phyloP scores from a whole-genome alignment of 176 grass and related monocot genomes.

The Oropetium thomaeum region DNA sequence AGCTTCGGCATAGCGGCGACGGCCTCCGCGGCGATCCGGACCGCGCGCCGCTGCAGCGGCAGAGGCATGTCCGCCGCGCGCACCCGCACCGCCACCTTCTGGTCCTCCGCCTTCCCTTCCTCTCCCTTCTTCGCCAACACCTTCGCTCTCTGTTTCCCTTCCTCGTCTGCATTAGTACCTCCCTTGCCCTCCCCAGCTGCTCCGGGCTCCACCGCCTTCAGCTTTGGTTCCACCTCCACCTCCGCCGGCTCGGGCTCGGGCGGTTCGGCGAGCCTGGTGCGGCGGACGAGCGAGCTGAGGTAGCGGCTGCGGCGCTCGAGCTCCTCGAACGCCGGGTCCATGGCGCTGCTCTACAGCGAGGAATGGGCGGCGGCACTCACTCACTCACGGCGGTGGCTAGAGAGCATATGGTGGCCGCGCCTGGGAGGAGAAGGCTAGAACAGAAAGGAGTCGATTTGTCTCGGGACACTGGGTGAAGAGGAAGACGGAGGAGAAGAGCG shows the following conservation, averaged over 20 bases:
- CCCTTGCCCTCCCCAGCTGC: background rate
- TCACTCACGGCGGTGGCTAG: conserved; percentile 1
- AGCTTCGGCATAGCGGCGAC: conserved; percentile 58
- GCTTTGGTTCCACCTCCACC: background rate
- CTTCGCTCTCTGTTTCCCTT: conserved; percentile 9
- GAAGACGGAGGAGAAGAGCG: too few relatives aligned
- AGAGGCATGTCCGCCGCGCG: conserved; percentile 76
- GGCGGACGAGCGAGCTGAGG: conserved; percentile 74
- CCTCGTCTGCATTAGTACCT: conserved; percentile 27
- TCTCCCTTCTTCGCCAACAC: conserved; percentile 19
- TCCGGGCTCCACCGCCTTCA: background rate
- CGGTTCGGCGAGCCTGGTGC: conserved; percentile 59
- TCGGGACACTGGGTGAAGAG: background rate
- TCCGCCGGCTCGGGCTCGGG: background rate
- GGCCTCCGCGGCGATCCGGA: conserved; percentile 68
- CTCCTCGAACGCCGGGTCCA: conserved; percentile 69
- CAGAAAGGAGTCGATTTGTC: conserved; percentile 2
- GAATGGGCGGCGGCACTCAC: background rate
- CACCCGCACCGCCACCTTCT: conserved; percentile 57
- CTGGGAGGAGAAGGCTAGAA: background rate
- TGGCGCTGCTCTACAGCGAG: background rate
- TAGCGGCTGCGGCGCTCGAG: conserved; percentile 85
- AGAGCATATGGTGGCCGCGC: background rate
- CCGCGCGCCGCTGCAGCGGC: conserved; percentile 72
- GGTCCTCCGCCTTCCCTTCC: conserved; percentile 25